Conservation (phyloP, 495 filamentous ascomycete species). For the Daldinia vernicosa region DNA sequence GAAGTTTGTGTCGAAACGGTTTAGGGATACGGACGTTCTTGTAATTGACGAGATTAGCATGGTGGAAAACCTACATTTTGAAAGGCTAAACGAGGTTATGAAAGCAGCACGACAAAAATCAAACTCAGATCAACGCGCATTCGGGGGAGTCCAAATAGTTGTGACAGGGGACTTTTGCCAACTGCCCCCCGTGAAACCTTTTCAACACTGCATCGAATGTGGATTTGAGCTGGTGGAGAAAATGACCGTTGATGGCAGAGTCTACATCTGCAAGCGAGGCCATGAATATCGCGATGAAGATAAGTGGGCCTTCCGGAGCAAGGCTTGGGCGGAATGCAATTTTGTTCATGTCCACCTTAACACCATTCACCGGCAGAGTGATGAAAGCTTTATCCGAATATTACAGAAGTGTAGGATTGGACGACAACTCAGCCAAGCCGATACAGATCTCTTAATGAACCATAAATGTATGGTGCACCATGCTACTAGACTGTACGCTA, state of each 20-base stretch:
- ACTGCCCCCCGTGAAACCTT: constrained; percentile 86
- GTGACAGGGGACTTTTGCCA: constrained; percentile 98
- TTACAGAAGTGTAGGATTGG: constrained; percentile 63
- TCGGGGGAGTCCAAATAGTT: constrained; percentile 92
- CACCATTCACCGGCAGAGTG: constrained; percentile 63
- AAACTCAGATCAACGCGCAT: constrained; percentile 68
- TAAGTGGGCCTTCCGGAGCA: constrained; percentile 53
- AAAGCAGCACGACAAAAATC: constrained; percentile 47
- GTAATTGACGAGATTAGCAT: constrained; percentile 60
- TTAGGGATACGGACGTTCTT: constrained; percentile 54
- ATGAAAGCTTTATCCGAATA: constrained; percentile 58
- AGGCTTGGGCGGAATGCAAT: constrained; percentile 49
- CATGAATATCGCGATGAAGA: constrained; percentile 48
- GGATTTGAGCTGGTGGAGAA: constrained; percentile 73
- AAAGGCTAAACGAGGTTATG: constrained; percentile 62
- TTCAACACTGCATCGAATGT: constrained; percentile 80
- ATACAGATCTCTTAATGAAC: constrained; percentile 57
- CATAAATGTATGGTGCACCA: constrained; percentile 53
- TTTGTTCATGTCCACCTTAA: constrained; percentile 55
- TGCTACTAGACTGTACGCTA: constrained; percentile 59
- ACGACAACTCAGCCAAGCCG: constrained; percentile 42
- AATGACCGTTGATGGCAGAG: constrained; percentile 76
- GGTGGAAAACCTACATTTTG: constrained; percentile 64
- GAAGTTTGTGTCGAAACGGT: constrained; percentile 39
- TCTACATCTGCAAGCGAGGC: constrained; percentile 57